phyloP scores from a whole-genome alignment of 495 filamentous ascomycete genomes.

The Aspergillus nidulans region DNA sequence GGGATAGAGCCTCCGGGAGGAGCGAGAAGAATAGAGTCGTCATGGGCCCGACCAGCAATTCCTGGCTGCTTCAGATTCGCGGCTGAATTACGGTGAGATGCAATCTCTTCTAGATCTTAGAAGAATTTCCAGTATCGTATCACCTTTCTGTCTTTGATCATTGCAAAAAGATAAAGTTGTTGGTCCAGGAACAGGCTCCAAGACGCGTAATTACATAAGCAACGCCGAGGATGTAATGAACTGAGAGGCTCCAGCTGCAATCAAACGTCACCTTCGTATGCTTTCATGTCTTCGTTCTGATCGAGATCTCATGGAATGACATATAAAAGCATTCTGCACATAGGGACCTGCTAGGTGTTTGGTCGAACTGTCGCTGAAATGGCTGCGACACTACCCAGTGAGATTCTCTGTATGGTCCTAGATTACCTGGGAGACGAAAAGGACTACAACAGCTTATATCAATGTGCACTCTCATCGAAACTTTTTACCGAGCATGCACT shows the following conservation, averaged over 20 bases:
- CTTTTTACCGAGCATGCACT: constrained; percentile 53
- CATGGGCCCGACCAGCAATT: constrained; percentile 39
- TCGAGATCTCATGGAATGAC: neutral
- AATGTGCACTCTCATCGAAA: constrained; percentile 25
- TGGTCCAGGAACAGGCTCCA: neutral
- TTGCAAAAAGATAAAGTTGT: neutral
- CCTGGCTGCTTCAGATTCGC: neutral
- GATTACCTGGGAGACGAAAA: constrained; percentile 26
- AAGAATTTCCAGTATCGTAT: neutral
- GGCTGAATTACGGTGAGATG: no score
- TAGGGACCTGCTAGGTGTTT: neutral
- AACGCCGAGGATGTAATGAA: neutral
- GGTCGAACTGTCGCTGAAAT: constrained; percentile 9
- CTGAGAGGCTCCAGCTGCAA: neutral
- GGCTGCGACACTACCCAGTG: constrained; percentile 19
- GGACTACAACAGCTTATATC: constrained; percentile 26
- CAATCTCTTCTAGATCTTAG: no score
- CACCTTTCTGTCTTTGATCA: neutral
- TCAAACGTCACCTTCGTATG: neutral
- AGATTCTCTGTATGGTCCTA: constrained; percentile 25
- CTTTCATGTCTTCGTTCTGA: neutral
- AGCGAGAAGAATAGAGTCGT: constrained; percentile 74
- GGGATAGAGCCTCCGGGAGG: constrained; percentile 64
- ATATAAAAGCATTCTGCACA: neutral
- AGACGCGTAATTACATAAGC: constrained; percentile 23